phyloP scores from a whole-genome alignment of 2,329 filamentous ascomycete species.

The Knufia fluminis region DNA sequence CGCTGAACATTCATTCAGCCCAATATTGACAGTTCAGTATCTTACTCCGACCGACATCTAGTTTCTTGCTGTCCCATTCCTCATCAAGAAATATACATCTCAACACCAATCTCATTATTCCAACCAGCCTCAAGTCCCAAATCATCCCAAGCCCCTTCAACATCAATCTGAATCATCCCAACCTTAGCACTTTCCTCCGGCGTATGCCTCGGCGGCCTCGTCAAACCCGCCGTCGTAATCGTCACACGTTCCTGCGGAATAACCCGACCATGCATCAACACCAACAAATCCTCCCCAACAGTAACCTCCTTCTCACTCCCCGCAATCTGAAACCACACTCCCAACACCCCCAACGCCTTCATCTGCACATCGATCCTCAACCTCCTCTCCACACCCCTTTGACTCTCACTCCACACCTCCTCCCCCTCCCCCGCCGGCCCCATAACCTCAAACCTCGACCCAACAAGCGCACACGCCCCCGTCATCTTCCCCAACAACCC shows the following conservation, averaged over 20 bases:
- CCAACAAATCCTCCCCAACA: conserved; percentile 53
- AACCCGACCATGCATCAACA: conserved; percentile 61
- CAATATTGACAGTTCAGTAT: too few relatives aligned
- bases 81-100: conserved; percentile 42
- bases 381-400: conserved; percentile 23
- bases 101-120: conserved; percentile 70
- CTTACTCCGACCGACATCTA: too few relatives aligned
- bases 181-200: conserved; percentile 33
- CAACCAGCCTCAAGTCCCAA: conserved; percentile 61
- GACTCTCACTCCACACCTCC: neutral
- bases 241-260: conserved; percentile 59
- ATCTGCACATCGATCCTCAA: conserved; percentile 59
- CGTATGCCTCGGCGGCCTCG: conserved; percentile 5
- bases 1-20: too few relatives aligned
- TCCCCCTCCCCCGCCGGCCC: conserved; percentile 25
- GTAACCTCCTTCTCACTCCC: conserved; percentile 38
- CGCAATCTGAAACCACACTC: conserved; percentile 61
- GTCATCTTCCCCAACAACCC: conserved; percentile 85
- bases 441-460: conserved; percentile 49
- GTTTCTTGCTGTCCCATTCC: too few relatives aligned
- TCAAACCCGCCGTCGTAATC: conserved; percentile 26
- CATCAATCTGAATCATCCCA: conserved; percentile 66
- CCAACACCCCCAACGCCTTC: conserved; percentile 66
- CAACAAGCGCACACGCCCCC: conserved; percentile 66
- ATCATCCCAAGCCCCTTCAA: conserved; percentile 67